Base-by-base conservation (phyloP, 305 asterid species). In the Ajuga reptans region DNA sequence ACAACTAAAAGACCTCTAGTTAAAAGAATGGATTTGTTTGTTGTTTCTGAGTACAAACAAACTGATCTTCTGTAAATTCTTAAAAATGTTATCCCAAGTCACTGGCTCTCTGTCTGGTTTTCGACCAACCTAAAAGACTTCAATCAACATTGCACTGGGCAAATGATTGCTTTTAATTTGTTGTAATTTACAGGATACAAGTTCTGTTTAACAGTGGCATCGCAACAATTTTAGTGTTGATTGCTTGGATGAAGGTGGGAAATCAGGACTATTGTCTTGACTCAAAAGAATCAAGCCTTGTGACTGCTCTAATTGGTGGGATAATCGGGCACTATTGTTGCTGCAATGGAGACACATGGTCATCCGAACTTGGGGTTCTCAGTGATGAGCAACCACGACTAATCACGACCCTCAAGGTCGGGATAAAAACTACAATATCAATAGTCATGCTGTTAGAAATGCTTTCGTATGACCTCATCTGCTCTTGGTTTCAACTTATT, bases 321-420 rank as follows among this genome's bases (percentile, higher is more conserved):
- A 75, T 92, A 65, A 80, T 92, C 70, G 98, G 98, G 61, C 98
- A 92, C 71, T 92, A 88, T 68, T 86, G 98, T 75, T 92, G 98
- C 84, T 85, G 87, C 78, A 92, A 88, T 36, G 96, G 98, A 46
- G 98, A 92, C 80, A 92, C 98, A 0, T 92, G 98, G 98, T 92
- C 98, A 0, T 92, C 98, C 9, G 98, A 92, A 77, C 96, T 92
- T 64, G 98, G 98, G 78, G 78, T 92, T 77, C 92, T 92, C 51
- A 92, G 98, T 45, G 77, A 85, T 17, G 98, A 88, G 51, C 96
- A 88, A 79, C 96, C 98, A 60, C 86, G 85, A 10, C 58, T 92
- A 31, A 83, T 92, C 63, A 92, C 96, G 9, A 88, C 90, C 65
- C 84, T 89, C 81, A 88, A 89, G 98, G 98, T 92, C 51, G 64